Evolutionary conservation across 108 stramenopile species (phyloP).

Genomic region (Tribonema minus): DNA sequence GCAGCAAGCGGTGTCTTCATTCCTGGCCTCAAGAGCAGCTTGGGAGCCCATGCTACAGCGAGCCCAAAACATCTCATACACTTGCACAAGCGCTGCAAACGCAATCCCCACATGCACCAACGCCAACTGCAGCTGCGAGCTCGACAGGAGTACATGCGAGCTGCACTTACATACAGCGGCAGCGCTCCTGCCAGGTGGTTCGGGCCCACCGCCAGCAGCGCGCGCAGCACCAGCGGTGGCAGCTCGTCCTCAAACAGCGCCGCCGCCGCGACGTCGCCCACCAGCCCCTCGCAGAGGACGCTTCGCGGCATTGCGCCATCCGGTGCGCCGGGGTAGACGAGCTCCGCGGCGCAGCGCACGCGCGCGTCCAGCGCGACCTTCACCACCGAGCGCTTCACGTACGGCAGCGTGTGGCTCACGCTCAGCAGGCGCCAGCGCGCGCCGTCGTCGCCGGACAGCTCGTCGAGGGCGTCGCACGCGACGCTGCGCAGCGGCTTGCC

Average conservation of each 20-base stretch:
- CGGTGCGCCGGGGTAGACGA: not conserved
- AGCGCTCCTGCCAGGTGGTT: slow-evolving; percentile 22
- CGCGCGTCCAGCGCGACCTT: slow-evolving; percentile 8
- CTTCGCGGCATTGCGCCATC: not conserved
- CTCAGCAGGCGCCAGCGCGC: slow-evolving; percentile 15
- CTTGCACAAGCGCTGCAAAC: too few species aligned
- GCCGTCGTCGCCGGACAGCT: slow-evolving; percentile 1
- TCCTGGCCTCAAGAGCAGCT: too few species aligned
- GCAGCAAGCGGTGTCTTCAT: too few species aligned
- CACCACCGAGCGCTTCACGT: slow-evolving; percentile 27
- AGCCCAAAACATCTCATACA: too few species aligned
- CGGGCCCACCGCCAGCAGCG: slow-evolving; percentile 24
- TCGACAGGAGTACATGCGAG: too few species aligned
- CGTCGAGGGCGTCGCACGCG: slow-evolving; percentile 3
- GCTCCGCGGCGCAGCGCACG: slow-evolving; percentile 1
- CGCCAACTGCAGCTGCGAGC: too few species aligned
- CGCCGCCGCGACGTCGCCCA: slow-evolving; percentile 6
- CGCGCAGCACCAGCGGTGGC: not conserved
- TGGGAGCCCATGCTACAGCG: too few species aligned
- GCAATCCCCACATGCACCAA: too few species aligned
- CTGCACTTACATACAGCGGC: slow-evolving; percentile 28
- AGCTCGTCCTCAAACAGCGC: slow-evolving; percentile 33
- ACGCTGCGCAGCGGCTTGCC: not conserved
- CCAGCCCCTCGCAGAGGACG: slow-evolving; percentile 27
- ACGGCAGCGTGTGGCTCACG: slow-evolving; percentile 36